Conservation (phyloP, 2,329 filamentous ascomycete genomes). For the Venturia pyrina region DNA sequence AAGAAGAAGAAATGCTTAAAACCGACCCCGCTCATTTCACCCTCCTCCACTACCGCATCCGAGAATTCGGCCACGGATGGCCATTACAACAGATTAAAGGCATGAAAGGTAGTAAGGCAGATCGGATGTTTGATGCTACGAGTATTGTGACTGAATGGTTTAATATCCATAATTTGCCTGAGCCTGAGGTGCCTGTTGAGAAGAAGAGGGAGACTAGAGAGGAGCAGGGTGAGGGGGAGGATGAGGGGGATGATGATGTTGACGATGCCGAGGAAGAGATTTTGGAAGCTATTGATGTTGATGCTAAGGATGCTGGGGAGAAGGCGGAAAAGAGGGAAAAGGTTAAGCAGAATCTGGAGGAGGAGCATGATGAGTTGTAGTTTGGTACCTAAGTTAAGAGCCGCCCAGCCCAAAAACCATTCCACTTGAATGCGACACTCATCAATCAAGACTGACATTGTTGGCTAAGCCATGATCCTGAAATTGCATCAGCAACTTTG, state of each 20-base stretch:
- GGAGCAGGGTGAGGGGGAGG: neutral
- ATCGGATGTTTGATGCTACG: conserved; percentile 6
- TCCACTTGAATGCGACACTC: no score
- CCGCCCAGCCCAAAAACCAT: no score
- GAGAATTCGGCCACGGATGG: conserved; percentile 11
- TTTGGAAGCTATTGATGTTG: neutral
- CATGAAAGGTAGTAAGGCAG: neutral
- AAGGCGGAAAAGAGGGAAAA: neutral
- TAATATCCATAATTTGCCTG: conserved; percentile 8
- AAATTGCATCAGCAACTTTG: no score
- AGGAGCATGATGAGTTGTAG: conserved; percentile 1
- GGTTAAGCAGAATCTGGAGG: neutral
- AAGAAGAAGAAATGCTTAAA: conserved; percentile 1
- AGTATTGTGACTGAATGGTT: conserved; percentile 10
- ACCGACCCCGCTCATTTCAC: conserved; percentile 7
- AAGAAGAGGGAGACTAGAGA: neutral
- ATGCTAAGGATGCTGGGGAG: neutral
- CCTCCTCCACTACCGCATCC: conserved; percentile 8
- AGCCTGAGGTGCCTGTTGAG: neutral
- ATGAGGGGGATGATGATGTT: neutral
- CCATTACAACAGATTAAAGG: conserved; percentile 8
- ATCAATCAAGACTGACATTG: neutral
- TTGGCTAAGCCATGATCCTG: no score
- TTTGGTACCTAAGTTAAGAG: no score
- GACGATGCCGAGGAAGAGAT: neutral